Base-by-base conservation (phyloP, 176 grass and related monocot species). In the Paspalum vaginatum region DNA sequence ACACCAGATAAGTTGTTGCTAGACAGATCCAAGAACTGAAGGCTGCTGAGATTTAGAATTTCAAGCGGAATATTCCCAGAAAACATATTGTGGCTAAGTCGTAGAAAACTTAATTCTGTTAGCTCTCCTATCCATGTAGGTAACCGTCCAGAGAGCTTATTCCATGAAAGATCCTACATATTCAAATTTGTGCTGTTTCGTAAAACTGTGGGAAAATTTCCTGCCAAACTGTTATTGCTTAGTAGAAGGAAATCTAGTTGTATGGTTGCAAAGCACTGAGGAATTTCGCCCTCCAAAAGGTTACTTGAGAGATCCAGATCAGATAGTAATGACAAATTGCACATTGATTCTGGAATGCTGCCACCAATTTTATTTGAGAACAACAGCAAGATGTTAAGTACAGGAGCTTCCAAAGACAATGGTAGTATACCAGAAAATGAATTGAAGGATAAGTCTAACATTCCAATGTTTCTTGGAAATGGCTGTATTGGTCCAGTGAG, bases 1-100 rank as follows among this genome's bases (percentile, higher is more conserved):
- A 11, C 55, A 58, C 55, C 55, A 24, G 55, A 58, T 58, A 58
- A 58, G n/a, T 58, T 58, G 22, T 58, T 58, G 55, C 55, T 58
- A 22, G 55, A 58, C 22, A 58, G n/a, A 58, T 58, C 55, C 55
- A 58, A 21, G n/a, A 11, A 58, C 22, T 58, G n/a, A 20, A 58
- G 55, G 11, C 11, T 21, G n/a, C 2, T 3, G 10, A 84, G 58
- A 54, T 79, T 47, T 51, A 32, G 20, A 5, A 89, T 47, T 48
- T 84, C 44, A 4, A 1, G 0, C 0, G 82, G 87, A 22, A 89
- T 89, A 20, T 11, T 20, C 5, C 87, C 87, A 25, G 26, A 74
- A 52, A 89, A 85, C 25, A 73, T 89, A 32, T 62, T 62, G 13
- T 62, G 26, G 60, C 60, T 1, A 37, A 62, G 13, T 62, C 60